Conservation (phyloP, 1,284 basidiomycete genomes). For the Macrocybe sp. region DNA sequence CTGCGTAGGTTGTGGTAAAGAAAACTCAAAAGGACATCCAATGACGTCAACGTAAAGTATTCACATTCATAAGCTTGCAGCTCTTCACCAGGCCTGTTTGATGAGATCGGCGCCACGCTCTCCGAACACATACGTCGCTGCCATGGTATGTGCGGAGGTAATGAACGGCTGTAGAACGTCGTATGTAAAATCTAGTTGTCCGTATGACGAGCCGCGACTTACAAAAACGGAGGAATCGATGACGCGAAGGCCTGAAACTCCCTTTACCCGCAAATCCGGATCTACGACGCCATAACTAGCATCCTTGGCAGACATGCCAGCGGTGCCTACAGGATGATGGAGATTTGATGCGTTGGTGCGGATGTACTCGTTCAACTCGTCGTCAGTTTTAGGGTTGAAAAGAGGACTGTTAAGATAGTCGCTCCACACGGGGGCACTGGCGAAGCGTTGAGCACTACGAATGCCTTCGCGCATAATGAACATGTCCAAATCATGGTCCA, state of each 20-base stretch:
- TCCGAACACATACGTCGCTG: slow-evolving; percentile 18
- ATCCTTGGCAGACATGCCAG: slow-evolving; percentile 19
- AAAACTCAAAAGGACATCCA: too few species aligned
- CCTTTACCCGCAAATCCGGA: slow-evolving; percentile 36
- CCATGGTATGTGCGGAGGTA: slow-evolving; percentile 20
- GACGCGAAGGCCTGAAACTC: slow-evolving; percentile 27
- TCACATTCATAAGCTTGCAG: too few species aligned
- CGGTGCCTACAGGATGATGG: slow-evolving; percentile 25
- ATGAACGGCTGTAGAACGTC: slow-evolving; percentile 14
- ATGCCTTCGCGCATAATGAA: slow-evolving; percentile 15
- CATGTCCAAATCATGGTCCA: slow-evolving; percentile 15
- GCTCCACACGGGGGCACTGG: slow-evolving; percentile 12
- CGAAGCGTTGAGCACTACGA: slow-evolving; percentile 12
- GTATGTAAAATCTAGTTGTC: not conserved
- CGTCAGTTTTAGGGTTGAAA: slow-evolving; percentile 14
- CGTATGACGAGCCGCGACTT: slow-evolving; percentile 5
- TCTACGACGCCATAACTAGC: slow-evolving; percentile 39
- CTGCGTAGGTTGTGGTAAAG: too few species aligned
- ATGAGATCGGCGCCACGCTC: slow-evolving; percentile 19
- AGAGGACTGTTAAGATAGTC: slow-evolving; percentile 5
- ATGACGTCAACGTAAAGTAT: too few species aligned
- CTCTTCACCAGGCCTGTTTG: slow-evolving; percentile 12
- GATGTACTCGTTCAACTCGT: slow-evolving; percentile 19
- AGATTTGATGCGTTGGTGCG: slow-evolving; percentile 13
- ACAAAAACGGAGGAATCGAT: slow-evolving; percentile 33